Percentiles rank a stretch among this genome's conserved stretches.
Conservation (phyloP, 768 basidiomycete genomes). For the Lactifluus echinatus region DNA sequence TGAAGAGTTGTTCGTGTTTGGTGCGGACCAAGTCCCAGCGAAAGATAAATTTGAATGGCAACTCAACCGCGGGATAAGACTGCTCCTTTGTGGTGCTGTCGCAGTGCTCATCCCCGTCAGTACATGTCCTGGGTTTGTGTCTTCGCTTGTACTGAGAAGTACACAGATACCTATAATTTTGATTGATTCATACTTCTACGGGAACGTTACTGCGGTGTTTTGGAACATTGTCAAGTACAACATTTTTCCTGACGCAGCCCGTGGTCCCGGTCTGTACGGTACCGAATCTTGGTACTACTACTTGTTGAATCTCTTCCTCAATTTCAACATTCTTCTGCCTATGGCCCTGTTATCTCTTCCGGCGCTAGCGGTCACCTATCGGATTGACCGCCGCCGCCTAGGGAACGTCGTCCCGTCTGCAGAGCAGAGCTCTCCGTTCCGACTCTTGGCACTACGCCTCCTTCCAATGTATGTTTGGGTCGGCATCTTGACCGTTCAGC, state of each 20-base stretch:
- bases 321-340: conserved; percentile 83
- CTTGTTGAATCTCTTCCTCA: conserved; percentile 79
- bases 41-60: conserved; percentile 45
- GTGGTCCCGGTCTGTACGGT: conserved; percentile 91
- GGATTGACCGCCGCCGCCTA: conserved; percentile 69
- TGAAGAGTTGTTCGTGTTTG: conserved; percentile 79
- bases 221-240: conserved; percentile 96
- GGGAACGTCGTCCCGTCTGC: conserved; percentile 41
- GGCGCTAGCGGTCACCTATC: conserved; percentile 61
- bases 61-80: conserved; percentile 47
- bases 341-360: conserved; percentile 80
- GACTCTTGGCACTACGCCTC: conserved; percentile 66
- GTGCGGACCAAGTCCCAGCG: conserved; percentile 53
- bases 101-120: conserved; percentile 60
- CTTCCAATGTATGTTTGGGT: conserved; percentile 91
- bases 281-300: conserved; percentile 86
- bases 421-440: conserved; percentile 73
- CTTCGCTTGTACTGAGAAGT: conserved; percentile 1
- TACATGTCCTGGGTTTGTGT: neutral
- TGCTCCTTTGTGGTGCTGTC: conserved; percentile 43
- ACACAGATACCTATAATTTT: conserved; percentile 74
- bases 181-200: conserved; percentile 84
- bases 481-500: conserved; percentile 65
- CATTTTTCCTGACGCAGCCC: conserved; percentile 68
- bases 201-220: conserved; percentile 66